These are phyloP conservation scores for Canna indica DNA, from an alignment of 176 grass and related monocot genomes.

Conservation along the genomic window DNA sequence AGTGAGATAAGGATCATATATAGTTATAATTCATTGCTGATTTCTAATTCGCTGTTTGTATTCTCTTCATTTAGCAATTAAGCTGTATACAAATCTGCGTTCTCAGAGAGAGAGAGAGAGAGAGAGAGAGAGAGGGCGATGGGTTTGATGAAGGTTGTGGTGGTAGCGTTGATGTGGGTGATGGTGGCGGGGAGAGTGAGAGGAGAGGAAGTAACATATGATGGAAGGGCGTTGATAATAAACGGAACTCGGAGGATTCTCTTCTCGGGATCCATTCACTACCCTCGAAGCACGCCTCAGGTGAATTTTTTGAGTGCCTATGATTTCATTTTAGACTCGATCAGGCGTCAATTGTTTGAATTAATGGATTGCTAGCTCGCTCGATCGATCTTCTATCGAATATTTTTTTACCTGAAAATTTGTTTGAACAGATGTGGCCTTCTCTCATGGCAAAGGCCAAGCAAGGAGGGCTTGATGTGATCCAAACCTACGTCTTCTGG, in stretches of 20 bases:
- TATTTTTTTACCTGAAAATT: no score
- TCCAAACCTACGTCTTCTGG: slow-evolving; percentile 83
- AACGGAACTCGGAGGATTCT: slow-evolving; percentile 47
- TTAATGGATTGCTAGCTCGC: background rate
- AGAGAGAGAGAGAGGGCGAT: background rate
- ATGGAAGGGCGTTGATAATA: slow-evolving; percentile 56
- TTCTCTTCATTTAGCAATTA: no score
- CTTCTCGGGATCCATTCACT: slow-evolving; percentile 84
- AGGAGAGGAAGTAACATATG: slow-evolving; percentile 41
- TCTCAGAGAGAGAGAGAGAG: background rate
- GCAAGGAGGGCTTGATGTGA: slow-evolving; percentile 68
- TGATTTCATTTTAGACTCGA: no score
- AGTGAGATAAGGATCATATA: no score
- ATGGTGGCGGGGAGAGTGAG: background rate
- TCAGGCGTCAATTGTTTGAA: background rate
- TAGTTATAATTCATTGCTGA: no score
- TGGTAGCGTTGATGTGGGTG: background rate
- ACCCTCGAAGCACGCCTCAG: slow-evolving; percentile 66
- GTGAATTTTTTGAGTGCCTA: slow-evolving; percentile 4
- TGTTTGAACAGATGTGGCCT: slow-evolving; percentile 42
- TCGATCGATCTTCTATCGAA: no score
- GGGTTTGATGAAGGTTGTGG: slow-evolving; percentile 13
- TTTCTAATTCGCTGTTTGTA: no score
- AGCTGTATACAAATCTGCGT: no score
- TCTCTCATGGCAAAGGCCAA: slow-evolving; percentile 45